phyloP scores from a whole-genome alignment of 202 grass and related monocot species.

The Schoenoplectus tabernaemontani region DNA sequence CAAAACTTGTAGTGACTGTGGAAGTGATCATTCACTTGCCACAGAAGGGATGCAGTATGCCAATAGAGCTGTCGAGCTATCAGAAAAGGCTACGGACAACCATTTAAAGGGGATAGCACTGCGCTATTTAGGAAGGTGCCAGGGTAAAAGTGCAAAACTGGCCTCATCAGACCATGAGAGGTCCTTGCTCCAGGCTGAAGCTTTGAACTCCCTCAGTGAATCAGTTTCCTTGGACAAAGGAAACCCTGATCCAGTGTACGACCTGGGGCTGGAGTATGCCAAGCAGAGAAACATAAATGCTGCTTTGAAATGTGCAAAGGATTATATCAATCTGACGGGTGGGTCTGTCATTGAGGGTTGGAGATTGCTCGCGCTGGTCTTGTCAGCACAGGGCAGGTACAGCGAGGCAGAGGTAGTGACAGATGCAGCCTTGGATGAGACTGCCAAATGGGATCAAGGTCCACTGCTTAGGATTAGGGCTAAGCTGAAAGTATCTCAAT shows the following conservation, averaged over 20 bases:
- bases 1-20: conserved; percentile 64
- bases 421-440: conserved; percentile 91
- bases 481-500: conserved; percentile 78
- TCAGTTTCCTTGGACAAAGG: conserved; percentile 41
- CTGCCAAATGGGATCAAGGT: conserved; percentile 85
- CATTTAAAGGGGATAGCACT: conserved; percentile 76
- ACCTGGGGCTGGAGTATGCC: conserved; percentile 74
- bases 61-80: conserved; percentile 43
- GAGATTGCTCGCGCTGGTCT: conserved; percentile 78
- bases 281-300: conserved; percentile 73
- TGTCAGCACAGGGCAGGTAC: conserved; percentile 81
- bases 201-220: conserved; percentile 67
- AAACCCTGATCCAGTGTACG: conserved; percentile 70
- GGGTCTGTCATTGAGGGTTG: conserved; percentile 84
- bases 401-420: conserved; percentile 72
- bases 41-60: conserved; percentile 83
- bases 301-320: conserved; percentile 81
- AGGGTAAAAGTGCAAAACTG: conserved; percentile 62
- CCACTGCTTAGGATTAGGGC: conserved; percentile 74
- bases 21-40: conserved; percentile 36
- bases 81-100: conserved; percentile 27
- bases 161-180: conserved; percentile 80
- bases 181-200: conserved; percentile 67
- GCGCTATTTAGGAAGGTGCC: conserved; percentile 60
- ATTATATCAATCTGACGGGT: conserved; percentile 79